These are phyloP conservation scores for Picochlorum sp. DNA, from an alignment of 139 green algal genomes.

Conservation along the genomic window DNA sequence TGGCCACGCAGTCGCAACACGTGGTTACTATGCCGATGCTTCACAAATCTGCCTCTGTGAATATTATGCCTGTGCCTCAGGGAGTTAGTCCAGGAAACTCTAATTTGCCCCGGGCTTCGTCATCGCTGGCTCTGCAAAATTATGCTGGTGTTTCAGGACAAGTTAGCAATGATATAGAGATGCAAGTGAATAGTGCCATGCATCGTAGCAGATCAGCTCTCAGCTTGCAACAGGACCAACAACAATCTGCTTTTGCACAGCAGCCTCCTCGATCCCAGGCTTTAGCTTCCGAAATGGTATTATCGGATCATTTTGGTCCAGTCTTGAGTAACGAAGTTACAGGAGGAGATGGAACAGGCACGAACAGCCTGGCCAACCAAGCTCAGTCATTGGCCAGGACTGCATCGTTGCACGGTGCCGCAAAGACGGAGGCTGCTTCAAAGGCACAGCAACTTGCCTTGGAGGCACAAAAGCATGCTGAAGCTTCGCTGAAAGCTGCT, in stretches of 20 bases:
- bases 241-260: background rate
- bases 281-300: background rate
- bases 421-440: slow-evolving; percentile 11
- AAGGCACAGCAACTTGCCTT: slow-evolving; percentile 23
- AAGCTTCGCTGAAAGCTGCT: slow-evolving; percentile 27
- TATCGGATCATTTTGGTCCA: background rate
- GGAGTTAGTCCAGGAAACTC: too few species aligned
- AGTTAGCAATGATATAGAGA: background rate
- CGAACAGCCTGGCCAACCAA: slow-evolving; percentile 35
- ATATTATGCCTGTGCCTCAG: too few species aligned
- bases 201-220: background rate
- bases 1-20: too few species aligned
- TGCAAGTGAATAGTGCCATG: background rate
- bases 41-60: too few species aligned
- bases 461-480: slow-evolving; percentile 46
- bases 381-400: slow-evolving; percentile 24
- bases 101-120: too few species aligned
- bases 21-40: too few species aligned
- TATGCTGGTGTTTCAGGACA: too few species aligned
- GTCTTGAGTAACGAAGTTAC: background rate
- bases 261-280: background rate
- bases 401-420: slow-evolving; percentile 11
- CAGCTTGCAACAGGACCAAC: background rate
- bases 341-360: slow-evolving; percentile 5
- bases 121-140: too few species aligned